Conservation (phyloP, 108 stramenopile species). For the Nannochloropsis gaditana region DNA sequence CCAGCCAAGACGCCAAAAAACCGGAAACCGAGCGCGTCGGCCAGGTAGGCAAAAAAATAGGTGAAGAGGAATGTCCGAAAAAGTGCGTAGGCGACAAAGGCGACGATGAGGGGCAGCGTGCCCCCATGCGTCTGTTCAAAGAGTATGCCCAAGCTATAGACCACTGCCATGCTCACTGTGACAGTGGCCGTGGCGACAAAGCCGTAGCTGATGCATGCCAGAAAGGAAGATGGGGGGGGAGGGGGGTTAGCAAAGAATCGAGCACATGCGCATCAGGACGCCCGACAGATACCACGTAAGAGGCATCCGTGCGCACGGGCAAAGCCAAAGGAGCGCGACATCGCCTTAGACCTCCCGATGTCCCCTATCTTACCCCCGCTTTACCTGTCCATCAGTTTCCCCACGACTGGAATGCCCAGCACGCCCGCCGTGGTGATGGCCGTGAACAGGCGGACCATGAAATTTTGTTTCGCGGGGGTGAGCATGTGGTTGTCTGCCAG, state of each 20-base stretch:
- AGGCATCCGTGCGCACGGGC: no score
- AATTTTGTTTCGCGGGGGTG: background rate
- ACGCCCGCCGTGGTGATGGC: slow-evolving; percentile 55
- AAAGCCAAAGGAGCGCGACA: no score
- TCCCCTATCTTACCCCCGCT: background rate
- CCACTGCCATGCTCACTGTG: slow-evolving; percentile 47
- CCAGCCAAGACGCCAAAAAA: slow-evolving; percentile 62
- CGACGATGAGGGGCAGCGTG: slow-evolving; percentile 45
- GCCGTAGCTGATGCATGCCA: slow-evolving; percentile 23
- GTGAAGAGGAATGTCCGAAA: slow-evolving; percentile 58
- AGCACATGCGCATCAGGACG: no score
- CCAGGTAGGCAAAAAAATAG: slow-evolving; percentile 57
- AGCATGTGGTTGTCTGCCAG: slow-evolving; percentile 11
- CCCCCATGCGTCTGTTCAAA: background rate
- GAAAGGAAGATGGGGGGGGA: background rate
- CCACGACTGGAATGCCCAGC: slow-evolving; percentile 49
- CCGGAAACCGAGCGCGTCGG: slow-evolving; percentile 59
- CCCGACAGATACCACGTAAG: no score
- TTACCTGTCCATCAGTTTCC: slow-evolving; percentile 52
- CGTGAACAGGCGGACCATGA: slow-evolving; percentile 32
- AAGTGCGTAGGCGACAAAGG: slow-evolving; percentile 47
- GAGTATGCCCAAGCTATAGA: slow-evolving; percentile 50
- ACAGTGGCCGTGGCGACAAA: slow-evolving; percentile 44
- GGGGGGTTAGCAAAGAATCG: background rate
- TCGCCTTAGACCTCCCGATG: background rate